Conservation (phyloP, 2,329 filamentous ascomycete species). For the Cladosporium sp. region DNA sequence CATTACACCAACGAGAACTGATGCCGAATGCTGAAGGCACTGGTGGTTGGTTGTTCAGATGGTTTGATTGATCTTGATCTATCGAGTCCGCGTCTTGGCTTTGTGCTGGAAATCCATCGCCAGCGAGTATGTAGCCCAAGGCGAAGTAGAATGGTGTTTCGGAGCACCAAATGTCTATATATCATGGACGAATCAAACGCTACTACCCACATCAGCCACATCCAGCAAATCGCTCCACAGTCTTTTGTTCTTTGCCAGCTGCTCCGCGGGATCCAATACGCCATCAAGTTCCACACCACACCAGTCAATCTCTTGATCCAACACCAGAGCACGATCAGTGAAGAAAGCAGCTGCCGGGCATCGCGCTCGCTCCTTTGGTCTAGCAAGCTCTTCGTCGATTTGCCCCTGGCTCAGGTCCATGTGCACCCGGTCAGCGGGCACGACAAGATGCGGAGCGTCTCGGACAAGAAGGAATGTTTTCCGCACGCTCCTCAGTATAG, state of each 20-base stretch:
- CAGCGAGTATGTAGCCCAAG: not conserved
- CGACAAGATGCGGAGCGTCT: not conserved
- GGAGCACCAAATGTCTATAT: not conserved
- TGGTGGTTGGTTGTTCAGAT: not conserved
- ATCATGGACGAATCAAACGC: not conserved
- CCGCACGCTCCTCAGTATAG: not conserved
- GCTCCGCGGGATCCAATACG: not conserved
- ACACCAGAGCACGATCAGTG: not conserved
- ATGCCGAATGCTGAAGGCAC: not conserved
- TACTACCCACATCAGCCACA: not conserved
- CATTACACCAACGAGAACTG: not conserved
- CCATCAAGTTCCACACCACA: not conserved
- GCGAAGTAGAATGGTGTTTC: not conserved
- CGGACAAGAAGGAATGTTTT: not conserved
- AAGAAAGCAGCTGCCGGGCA: not conserved
- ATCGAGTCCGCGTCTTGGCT: not conserved
- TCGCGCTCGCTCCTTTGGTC: not conserved
- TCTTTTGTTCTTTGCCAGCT: not conserved
- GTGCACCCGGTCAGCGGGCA: not conserved
- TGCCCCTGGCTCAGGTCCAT: not conserved
- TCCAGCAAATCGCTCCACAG: not conserved
- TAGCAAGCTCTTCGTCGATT: not conserved
- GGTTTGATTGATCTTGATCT: not conserved
- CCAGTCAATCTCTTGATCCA: not conserved
- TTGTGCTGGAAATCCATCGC: not conserved